A percentile compares a stretch with the other conserved stretches of the same genome.
Conservation (phyloP, 2,329 filamentous ascomycete genomes). For the Phyllosticta capitalensis region DNA sequence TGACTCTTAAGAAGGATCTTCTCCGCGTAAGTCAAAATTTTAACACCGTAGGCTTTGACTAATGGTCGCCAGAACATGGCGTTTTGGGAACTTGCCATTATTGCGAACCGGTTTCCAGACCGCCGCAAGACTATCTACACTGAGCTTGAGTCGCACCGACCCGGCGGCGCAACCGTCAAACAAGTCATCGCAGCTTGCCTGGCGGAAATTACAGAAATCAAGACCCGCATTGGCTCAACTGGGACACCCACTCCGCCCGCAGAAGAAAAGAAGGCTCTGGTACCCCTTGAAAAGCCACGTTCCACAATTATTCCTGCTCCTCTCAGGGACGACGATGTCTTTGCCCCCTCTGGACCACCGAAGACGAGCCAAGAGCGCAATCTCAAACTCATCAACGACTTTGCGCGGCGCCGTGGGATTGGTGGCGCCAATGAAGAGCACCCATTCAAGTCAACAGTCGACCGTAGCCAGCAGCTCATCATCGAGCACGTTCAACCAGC, state of each 20-base stretch:
- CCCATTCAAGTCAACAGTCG: not conserved
- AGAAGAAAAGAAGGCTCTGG: conserved; percentile 17
- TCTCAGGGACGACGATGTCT: conserved; percentile 39
- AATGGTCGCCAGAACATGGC: conserved; percentile 55
- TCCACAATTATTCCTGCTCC: conserved; percentile 17
- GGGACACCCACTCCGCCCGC: conserved; percentile 22
- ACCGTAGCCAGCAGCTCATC: not conserved
- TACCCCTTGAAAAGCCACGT: conserved; percentile 10
- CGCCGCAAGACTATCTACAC: conserved; percentile 74
- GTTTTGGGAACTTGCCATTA: conserved; percentile 81
- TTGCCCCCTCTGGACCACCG: conserved; percentile 32
- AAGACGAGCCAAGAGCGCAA: conserved; percentile 27
- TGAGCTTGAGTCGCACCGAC: conserved; percentile 82
- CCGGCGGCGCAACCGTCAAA: conserved; percentile 69
- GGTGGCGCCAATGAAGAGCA: conserved; percentile 16
- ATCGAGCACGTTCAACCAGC: not conserved
- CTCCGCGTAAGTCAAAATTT: conserved; percentile 48
- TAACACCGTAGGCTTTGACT: not conserved
- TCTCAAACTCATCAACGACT: conserved; percentile 32
- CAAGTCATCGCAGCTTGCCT: conserved; percentile 66
- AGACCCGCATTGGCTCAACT: conserved; percentile 51
- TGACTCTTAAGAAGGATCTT: conserved; percentile 73
- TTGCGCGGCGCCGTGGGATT: conserved; percentile 34
- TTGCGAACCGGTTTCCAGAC: conserved; percentile 63
- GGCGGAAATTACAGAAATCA: conserved; percentile 57